A percentile compares a stretch with the other conserved stretches of the same genome.
These are phyloP conservation scores for Apiospora marii DNA, from an alignment of 2,329 filamentous ascomycete genomes.

Conservation along the genomic window DNA sequence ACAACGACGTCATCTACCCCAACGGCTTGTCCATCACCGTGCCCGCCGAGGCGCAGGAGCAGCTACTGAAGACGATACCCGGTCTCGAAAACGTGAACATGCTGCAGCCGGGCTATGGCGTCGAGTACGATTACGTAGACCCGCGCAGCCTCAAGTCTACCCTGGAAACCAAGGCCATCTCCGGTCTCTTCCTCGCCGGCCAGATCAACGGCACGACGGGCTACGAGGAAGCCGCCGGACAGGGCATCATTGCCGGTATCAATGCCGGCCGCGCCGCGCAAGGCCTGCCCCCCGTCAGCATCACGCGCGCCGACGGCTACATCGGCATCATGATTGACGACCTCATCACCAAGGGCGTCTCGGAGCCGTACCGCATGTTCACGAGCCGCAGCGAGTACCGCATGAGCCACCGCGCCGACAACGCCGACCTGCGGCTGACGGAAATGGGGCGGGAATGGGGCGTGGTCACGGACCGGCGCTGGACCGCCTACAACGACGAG, in stretches of 20 bases:
- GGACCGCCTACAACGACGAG: conserved; percentile 73
- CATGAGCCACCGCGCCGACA: conserved; percentile 90
- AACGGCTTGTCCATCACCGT: conserved; percentile 98
- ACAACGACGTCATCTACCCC: conserved; percentile 89
- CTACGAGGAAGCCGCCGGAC: conserved; percentile 95
- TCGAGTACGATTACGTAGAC: conserved; percentile 98
- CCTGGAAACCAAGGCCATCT: conserved; percentile 91
- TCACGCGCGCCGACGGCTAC: conserved; percentile 88
- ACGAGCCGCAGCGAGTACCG: conserved; percentile 95
- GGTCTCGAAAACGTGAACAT: conserved; percentile 90
- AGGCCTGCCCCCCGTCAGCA: conserved; percentile 68
- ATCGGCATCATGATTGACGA: conserved; percentile 99
- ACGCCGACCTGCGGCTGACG: conserved; percentile 89
- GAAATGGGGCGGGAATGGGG: conserved; percentile 78
- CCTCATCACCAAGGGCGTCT: conserved; percentile 94
- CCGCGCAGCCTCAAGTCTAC: conserved; percentile 87
- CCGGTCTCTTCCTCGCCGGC: conserved; percentile 88
- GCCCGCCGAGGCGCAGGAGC: conserved; percentile 84
- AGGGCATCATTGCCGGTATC: conserved; percentile 90
- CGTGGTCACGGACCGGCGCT: conserved; percentile 80
- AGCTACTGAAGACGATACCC: conserved; percentile 84
- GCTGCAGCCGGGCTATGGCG: conserved; percentile 94
- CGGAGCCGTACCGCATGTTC: conserved; percentile 98
- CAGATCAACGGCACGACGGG: conserved; percentile 99
- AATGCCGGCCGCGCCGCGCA: conserved; percentile 87